Evolutionary conservation across 1,139 yeast species (phyloP).

Genomic region (Blastobotrys indianensis): DNA sequence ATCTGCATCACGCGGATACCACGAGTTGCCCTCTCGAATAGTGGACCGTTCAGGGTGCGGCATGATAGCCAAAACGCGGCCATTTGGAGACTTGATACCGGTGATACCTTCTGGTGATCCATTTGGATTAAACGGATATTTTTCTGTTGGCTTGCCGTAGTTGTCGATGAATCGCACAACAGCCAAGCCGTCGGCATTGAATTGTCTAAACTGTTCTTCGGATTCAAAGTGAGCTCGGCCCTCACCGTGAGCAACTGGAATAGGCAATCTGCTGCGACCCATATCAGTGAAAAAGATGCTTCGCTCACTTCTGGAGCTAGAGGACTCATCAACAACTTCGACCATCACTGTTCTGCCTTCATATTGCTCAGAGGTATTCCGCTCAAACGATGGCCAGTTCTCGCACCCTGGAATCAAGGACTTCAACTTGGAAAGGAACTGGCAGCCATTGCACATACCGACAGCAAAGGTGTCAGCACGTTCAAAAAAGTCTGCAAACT

Average conservation of each 20-base stretch:
- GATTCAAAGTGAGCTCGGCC: slow-evolving; percentile 76
- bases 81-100: slow-evolving; percentile 84
- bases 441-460: slow-evolving; percentile 99
- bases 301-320: slow-evolving; percentile 36
- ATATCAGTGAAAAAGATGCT: slow-evolving; percentile 80
- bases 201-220: slow-evolving; percentile 39
- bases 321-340: slow-evolving; percentile 55
- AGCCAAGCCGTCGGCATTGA: slow-evolving; percentile 46
- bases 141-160: slow-evolving; percentile 75
- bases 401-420: slow-evolving; percentile 92
- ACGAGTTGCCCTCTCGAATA: slow-evolving; percentile 82
- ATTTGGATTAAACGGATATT: slow-evolving; percentile 92
- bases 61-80: slow-evolving; percentile 97
- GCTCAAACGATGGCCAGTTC: slow-evolving; percentile 94
- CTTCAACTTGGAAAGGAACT: slow-evolving; percentile 83
- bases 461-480: slow-evolving; percentile 94
- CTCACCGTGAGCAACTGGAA: slow-evolving; percentile 98
- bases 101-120: slow-evolving; percentile 94
- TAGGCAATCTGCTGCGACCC: slow-evolving; percentile 89
- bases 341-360: slow-evolving; percentile 95
- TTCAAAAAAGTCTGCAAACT: slow-evolving; percentile 76
- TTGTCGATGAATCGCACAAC: slow-evolving; percentile 83
- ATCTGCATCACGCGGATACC: slow-evolving; percentile 59
- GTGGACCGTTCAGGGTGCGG: slow-evolving; percentile 98
- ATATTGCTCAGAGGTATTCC: slow-evolving; percentile 88